These are phyloP conservation scores for Hortaea sp. DNA, from an alignment of 2,329 filamentous ascomycete genomes.

Conservation along the genomic window DNA sequence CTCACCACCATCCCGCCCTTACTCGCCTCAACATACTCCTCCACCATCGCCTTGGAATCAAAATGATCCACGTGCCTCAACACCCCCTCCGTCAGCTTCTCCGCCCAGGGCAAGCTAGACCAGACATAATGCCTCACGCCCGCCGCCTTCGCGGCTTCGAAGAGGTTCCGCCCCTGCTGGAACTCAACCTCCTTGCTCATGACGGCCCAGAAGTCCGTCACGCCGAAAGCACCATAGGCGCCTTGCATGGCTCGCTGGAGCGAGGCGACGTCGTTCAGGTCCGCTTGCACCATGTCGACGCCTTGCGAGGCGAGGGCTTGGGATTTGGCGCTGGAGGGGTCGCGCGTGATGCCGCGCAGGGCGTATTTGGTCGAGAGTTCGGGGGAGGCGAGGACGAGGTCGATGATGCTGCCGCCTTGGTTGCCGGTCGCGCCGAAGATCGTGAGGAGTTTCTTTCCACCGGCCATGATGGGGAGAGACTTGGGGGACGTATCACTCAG, in stretches of 20 bases:
- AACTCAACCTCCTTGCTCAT: conserved; percentile 23
- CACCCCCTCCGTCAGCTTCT: conserved; percentile 21
- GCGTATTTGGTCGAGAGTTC: conserved; percentile 39
- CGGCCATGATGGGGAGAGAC: background rate
- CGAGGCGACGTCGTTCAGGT: conserved; percentile 39
- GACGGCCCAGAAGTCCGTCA: conserved; percentile 44
- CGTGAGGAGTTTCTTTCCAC: conserved; percentile 31
- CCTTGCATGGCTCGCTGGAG: conserved; percentile 37
- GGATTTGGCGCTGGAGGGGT: conserved; percentile 34
- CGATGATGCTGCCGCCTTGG: conserved; percentile 49
- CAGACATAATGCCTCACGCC: conserved; percentile 32
- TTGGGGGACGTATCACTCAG: background rate
- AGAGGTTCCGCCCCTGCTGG: conserved; percentile 25
- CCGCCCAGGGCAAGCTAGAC: conserved; percentile 21
- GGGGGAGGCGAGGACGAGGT: conserved; percentile 32
- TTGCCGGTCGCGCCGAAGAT: conserved; percentile 52
- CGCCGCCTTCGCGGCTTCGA: conserved; percentile 19
- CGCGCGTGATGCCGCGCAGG: conserved; percentile 48
- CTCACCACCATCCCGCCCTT: conserved; percentile 16
- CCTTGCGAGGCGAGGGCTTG: conserved; percentile 37
- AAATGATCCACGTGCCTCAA: conserved; percentile 27
- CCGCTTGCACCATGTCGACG: conserved; percentile 43
- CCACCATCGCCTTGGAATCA: conserved; percentile 28
- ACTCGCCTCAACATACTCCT: conserved; percentile 22
- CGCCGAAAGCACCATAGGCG: conserved; percentile 41